Evolutionary conservation across 2,329 filamentous ascomycete genomes (phyloP).

Genomic region (Talaromyces piceae): DNA sequence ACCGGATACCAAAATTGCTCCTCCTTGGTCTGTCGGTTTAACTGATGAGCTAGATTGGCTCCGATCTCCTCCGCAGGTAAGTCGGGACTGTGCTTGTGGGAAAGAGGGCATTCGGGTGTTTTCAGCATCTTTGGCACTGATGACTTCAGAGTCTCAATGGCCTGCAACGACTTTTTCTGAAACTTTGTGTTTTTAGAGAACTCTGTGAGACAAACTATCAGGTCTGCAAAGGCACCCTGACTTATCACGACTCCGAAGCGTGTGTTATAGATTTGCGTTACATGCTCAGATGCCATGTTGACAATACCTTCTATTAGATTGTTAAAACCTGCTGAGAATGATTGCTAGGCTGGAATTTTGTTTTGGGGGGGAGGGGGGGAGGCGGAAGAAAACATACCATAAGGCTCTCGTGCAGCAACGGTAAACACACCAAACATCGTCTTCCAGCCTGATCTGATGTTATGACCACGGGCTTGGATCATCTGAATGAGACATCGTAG

Average conservation of each 20-base stretch:
- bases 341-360: too few relatives aligned
- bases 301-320: constrained; percentile 69
- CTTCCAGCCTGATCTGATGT: constrained; percentile 95
- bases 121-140: constrained; percentile 92
- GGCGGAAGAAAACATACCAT: constrained; percentile 44
- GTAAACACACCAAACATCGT: constrained; percentile 99
- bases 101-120: constrained; percentile 90
- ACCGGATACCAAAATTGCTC: constrained; percentile 99
- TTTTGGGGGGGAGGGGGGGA: background rate
- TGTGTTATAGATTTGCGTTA: constrained; percentile 89
- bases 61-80: constrained; percentile 36
- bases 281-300: constrained; percentile 93
- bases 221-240: constrained; percentile 91
- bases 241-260: constrained; percentile 93
- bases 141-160: constrained; percentile 89
- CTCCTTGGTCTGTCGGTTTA: constrained; percentile 77
- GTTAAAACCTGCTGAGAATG: background rate
- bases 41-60: constrained; percentile 52
- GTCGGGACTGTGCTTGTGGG: constrained; percentile 49
- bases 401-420: constrained; percentile 83
- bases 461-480: constrained; percentile 94
- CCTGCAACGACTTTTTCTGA: constrained; percentile 95
- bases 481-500: constrained; percentile 95
- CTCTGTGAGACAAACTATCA: constrained; percentile 92
- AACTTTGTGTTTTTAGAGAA: constrained; percentile 99